Evolutionary conservation across 164 flowering plant species (phyloP), one percentile per base, ranked within the genome.

Genomic region (Santalum album): DNA sequence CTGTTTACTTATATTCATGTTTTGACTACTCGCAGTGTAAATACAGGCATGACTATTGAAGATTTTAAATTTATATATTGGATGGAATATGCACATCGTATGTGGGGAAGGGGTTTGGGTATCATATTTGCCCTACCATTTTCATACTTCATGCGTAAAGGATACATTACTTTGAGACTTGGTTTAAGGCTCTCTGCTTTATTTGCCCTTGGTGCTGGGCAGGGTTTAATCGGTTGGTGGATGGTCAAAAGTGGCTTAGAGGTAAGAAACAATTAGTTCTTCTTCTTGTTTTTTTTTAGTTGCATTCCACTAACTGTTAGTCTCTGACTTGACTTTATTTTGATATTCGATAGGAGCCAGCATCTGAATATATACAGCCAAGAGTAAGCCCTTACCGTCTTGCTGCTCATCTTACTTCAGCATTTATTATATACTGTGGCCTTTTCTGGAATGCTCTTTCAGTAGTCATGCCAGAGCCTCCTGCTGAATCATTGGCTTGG

Each of bases 181-280:
- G 99, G 94, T 55, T 58, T 79, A 61, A 87, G 81, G 68, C 88
- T 89, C 34, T 81, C 95, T 59, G 77, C 75, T 38, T 78, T 92
- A n/a, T 87, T 92, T 72, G 87, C 82, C 55, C 95, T 92, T 72
- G 99, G 97, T 63, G 99, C 85, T 68, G 99, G 85, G 34, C 97
- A 92, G 68, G 99, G 99, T 53, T 59, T 92, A n/a, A 82, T 89
- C 69, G 96, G 99, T 32, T 92, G 99, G 99, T 92, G 99, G 99
- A 92, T 92, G 99, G 99, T 92, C 21, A 92, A 92, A 70, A 92
- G 99, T 80, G 99, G 99, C 52, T 65, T 89, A 32, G 96, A 89
- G 87, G 96, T 84, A 60, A 62, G 70, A 36, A 39, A n/a, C 20
- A 23, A 1, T 25, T 46, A 20, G 34, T 22, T 21, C 20, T 26